Evolutionary conservation across 1,284 basidiomycete genomes (phyloP), one percentile per base, ranked within the genome.

Genomic region (Bondarzewia mesenterica): DNA sequence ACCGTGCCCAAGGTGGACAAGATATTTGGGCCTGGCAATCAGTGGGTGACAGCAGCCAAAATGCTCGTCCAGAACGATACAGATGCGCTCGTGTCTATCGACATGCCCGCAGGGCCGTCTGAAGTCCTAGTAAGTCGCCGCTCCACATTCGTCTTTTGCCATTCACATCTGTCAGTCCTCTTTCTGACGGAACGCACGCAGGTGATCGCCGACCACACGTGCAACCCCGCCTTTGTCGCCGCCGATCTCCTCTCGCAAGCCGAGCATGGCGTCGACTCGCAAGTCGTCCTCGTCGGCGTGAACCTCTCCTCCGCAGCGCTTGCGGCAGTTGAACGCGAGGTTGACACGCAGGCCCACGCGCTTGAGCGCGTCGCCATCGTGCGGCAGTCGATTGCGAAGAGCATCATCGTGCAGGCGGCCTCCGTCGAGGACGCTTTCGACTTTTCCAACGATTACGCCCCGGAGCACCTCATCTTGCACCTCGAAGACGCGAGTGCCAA

Each of bases 21-120:
- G 71, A 95, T 99, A 58, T 96, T 97, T 60, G 96, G 96, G 16
- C 96, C 96, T 3, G 96, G 96, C 21, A 99, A 99, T 65, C 96
- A 99, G 66, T 99, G 95, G 88, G 96, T 99, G 22, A 99, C 95
- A 0, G 96, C 96, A 1, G 95, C 95, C 50, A 99, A 99, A 74
- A 97, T 99, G 96, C 70, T 97, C 53, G 93, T 98, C 18, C 94
- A 97, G 67, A 97, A 97, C 65, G 96, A 99, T 64, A 93, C 93
- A n/a, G 89, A 94, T 61, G 95, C 96, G 5, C 71, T 94, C 52
- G 93, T 98, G 8, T 88, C 90, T 18, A 99, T 99, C 61, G 96
- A 99, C 67, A 99, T 99, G 93, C 96, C 96, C 35, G 96, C 96
- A 20, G 96, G 96, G 6, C 96, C 96, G 12, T 94, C 91, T 7